Evolutionary conservation across 345 rosid genomes (phyloP).

Genomic region (Hirschfeldia incana): DNA sequence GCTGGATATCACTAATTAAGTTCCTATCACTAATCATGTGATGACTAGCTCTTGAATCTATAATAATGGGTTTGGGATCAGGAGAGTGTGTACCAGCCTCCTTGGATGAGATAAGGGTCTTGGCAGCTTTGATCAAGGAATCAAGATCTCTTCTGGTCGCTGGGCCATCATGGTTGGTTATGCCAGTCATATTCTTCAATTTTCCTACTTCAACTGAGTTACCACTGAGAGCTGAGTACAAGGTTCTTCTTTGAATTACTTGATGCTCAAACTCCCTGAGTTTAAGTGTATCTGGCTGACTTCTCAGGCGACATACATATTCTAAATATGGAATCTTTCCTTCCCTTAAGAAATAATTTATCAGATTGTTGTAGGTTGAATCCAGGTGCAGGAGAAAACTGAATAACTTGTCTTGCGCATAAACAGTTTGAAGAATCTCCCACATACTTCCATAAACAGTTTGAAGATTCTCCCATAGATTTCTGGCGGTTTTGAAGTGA

Average conservation of each 20-base stretch:
- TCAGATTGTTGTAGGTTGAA: not conserved
- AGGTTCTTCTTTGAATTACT: not conserved
- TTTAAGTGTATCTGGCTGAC: not conserved
- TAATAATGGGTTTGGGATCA: not conserved
- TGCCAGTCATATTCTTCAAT: too few species aligned
- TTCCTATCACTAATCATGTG: too few species aligned
- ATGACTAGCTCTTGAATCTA: too few species aligned
- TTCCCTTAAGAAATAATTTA: not conserved
- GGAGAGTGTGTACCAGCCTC: not conserved
- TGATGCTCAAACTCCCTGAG: not conserved
- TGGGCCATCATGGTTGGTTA: not conserved
- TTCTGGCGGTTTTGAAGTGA: not conserved
- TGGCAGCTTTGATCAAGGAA: not conserved
- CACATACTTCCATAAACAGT: not conserved
- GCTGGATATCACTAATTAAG: too few species aligned
- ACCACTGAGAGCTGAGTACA: not conserved
- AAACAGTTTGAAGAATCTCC: not conserved
- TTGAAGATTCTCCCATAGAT: not conserved
- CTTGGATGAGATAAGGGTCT: not conserved
- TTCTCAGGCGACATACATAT: not conserved
- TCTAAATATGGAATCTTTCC: not conserved
- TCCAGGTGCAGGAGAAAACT: not conserved
- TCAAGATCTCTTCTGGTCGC: not conserved
- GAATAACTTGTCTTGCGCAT: not conserved
- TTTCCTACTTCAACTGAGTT: too few species aligned